Conservation (phyloP, 2,329 filamentous ascomycete genomes). For the Lachnellula suecica region DNA sequence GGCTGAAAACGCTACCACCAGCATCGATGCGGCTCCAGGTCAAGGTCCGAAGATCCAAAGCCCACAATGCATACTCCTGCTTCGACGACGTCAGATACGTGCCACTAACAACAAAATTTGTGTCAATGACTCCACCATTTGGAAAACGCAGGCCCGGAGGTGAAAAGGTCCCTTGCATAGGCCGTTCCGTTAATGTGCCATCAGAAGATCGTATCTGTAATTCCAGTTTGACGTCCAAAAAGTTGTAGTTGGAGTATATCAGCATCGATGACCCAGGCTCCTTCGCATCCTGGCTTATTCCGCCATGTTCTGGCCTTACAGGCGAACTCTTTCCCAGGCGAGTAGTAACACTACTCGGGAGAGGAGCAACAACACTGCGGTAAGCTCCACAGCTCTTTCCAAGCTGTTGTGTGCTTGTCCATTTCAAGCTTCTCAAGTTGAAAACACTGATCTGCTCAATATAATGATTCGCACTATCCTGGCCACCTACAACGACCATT, state of each 20-base stretch:
- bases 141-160: constrained; percentile 93
- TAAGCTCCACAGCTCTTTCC: constrained; percentile 96
- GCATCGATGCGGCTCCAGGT: constrained; percentile 97
- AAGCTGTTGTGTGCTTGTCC: constrained; percentile 85
- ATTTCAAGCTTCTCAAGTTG: constrained; percentile 91
- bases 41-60: constrained; percentile 80
- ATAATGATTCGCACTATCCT: constrained; percentile 97
- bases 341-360: constrained; percentile 64
- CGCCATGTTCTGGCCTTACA: constrained; percentile 40
- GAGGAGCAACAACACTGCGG: constrained; percentile 86
- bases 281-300: constrained; percentile 48
- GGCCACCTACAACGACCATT: constrained; percentile 95
- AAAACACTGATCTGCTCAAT: constrained; percentile 99
- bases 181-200: constrained; percentile 79
- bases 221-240: constrained; percentile 93
- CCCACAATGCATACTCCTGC: constrained; percentile 97
- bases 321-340: constrained; percentile 62
- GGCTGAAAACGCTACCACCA: constrained; percentile 88
- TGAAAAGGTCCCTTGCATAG: constrained; percentile 83
- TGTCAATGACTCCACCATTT: constrained; percentile 92
- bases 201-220: constrained; percentile 85
- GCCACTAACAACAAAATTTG: constrained; percentile 94
- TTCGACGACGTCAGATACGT: constrained; percentile 97
- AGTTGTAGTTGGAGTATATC: constrained; percentile 99
- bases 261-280: constrained; percentile 75